Evolutionary conservation across 2,329 filamentous ascomycete species (phyloP).

Genomic region (Tolypocladium amazonense): DNA sequence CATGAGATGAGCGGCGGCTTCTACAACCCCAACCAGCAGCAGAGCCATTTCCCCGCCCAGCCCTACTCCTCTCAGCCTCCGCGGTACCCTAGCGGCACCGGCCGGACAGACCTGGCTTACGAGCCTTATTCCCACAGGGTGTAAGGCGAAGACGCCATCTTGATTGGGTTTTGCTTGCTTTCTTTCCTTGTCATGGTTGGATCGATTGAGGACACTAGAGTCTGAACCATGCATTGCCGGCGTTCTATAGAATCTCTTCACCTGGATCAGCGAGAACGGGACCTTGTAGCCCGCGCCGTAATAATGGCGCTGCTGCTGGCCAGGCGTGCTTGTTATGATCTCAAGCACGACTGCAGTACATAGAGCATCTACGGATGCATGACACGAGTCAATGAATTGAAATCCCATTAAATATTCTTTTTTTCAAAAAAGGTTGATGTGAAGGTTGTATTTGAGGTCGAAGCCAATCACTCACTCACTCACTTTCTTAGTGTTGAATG

Average conservation of each 20-base stretch:
- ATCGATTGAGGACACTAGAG: not conserved
- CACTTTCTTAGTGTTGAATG: not conserved
- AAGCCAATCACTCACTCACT: no score
- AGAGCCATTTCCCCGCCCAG: conserved; percentile 1
- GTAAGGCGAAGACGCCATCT: conserved; percentile 20
- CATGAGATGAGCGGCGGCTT: conserved; percentile 25
- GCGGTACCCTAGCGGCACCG: conserved; percentile 28
- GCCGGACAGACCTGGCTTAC: conserved; percentile 44
- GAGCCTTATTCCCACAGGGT: conserved; percentile 52
- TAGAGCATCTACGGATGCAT: conserved; percentile 2
- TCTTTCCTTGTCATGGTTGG: not conserved
- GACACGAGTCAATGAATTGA: not conserved
- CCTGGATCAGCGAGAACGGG: not conserved
- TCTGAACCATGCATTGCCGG: not conserved
- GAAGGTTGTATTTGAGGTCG: not conserved
- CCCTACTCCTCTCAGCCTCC: conserved; percentile 16
- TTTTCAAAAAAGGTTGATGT: not conserved
- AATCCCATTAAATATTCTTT: not conserved
- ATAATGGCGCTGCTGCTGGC: not conserved
- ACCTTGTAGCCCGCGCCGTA: not conserved
- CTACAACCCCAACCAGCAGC: conserved; percentile 23
- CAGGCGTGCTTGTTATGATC: not conserved
- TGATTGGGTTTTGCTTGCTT: not conserved
- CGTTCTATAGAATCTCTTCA: not conserved
- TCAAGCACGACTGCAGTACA: not conserved